phyloP scores from a whole-genome alignment of 2,329 filamentous ascomycete genomes.

The Clarireedia hainanense region DNA sequence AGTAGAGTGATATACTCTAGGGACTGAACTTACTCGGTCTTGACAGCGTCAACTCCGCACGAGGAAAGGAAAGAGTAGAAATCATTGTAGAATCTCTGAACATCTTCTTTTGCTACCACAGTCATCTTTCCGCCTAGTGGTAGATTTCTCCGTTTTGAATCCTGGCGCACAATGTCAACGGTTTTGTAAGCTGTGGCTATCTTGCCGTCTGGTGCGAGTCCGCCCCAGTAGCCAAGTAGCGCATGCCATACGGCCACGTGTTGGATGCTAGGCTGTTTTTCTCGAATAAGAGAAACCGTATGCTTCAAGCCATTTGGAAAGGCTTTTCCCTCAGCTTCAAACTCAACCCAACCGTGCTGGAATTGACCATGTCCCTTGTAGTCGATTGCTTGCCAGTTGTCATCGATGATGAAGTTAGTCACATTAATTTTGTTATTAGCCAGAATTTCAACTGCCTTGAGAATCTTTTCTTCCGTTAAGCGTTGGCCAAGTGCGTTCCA shows the following conservation, averaged over 20 bases:
- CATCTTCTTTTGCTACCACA: slow-evolving; percentile 66
- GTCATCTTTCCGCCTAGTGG: slow-evolving; percentile 58
- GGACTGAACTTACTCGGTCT: slow-evolving; percentile 56
- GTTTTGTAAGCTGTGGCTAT: slow-evolving; percentile 77
- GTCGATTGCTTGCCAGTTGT: slow-evolving; percentile 85
- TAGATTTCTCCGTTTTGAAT: slow-evolving; percentile 38
- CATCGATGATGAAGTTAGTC: slow-evolving; percentile 86
- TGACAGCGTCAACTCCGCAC: slow-evolving; percentile 76
- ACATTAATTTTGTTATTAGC: slow-evolving; percentile 66
- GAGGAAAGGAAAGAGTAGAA: slow-evolving; percentile 77
- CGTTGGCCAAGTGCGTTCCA: slow-evolving; percentile 90
- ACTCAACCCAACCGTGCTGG: slow-evolving; percentile 64
- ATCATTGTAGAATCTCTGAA: slow-evolving; percentile 73
- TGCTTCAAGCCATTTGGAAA: slow-evolving; percentile 77
- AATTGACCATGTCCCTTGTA: slow-evolving; percentile 43
- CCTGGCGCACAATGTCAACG: slow-evolving; percentile 45
- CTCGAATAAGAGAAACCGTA: slow-evolving; percentile 60
- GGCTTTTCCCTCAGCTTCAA: slow-evolving; percentile 72
- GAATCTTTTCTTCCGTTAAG: slow-evolving; percentile 72
- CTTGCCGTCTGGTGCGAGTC: slow-evolving; percentile 65
- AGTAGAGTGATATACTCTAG: not conserved
- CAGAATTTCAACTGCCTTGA: slow-evolving; percentile 65
- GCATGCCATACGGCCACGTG: slow-evolving; percentile 95
- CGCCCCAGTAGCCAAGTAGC: slow-evolving; percentile 82
- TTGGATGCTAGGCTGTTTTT: slow-evolving; percentile 61